A percentile compares a stretch with the other conserved stretches of the same genome.
Conservation (phyloP, 441 rosid genomes). For the Populus tomentosa region DNA sequence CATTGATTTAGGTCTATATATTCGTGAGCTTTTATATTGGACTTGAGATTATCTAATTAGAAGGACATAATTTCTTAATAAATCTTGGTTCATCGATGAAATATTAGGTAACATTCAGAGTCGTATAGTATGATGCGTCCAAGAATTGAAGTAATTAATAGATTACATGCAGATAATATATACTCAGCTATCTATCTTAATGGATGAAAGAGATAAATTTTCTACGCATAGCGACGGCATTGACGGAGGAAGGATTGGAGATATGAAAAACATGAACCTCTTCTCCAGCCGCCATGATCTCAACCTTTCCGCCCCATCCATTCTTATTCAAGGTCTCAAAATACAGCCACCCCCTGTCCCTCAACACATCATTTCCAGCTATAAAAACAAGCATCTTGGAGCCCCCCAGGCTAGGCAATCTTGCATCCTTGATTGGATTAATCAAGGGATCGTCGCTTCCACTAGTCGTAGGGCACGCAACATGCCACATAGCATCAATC, state of each 20-base stretch:
- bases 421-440: slow-evolving; percentile 28
- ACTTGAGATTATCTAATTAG: too few relatives aligned
- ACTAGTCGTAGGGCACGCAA: slow-evolving; percentile 15
- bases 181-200: too few relatives aligned
- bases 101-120: too few relatives aligned
- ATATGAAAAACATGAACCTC: slow-evolving; percentile 38
- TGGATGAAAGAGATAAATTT: slow-evolving; percentile 18
- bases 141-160: too few relatives aligned
- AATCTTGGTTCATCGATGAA: too few relatives aligned
- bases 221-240: slow-evolving; percentile 27
- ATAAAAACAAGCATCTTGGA: slow-evolving; percentile 25
- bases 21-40: too few relatives aligned
- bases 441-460: slow-evolving; percentile 28
- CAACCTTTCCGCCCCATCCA: slow-evolving; percentile 29
- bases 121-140: too few relatives aligned
- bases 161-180: too few relatives aligned
- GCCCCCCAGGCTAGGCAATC: slow-evolving; percentile 9
- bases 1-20: too few relatives aligned
- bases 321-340: slow-evolving; percentile 22
- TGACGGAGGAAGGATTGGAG: slow-evolving; percentile 11
- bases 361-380: slow-evolving; percentile 34
- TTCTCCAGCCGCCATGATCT: slow-evolving; percentile 19
- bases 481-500: slow-evolving; percentile 21
- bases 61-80: too few relatives aligned
- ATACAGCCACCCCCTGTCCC: slow-evolving; percentile 27